These are phyloP conservation scores for Rosa chinensis DNA, from an alignment of 306 rosid species.

Conservation along the genomic window DNA sequence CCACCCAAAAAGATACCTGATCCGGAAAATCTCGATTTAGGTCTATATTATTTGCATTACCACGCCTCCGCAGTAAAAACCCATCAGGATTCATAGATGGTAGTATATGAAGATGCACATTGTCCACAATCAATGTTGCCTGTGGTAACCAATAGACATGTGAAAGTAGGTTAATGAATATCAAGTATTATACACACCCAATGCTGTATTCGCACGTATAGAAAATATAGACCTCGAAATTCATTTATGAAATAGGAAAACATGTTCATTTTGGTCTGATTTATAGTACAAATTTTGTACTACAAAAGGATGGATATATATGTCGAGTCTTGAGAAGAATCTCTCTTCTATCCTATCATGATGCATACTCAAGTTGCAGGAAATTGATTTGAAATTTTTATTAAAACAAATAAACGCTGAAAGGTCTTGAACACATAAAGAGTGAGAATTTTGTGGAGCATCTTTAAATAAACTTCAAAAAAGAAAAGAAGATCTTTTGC, in stretches of 20 bases:
- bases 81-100: constrained; percentile 99
- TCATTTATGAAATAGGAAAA: not conserved
- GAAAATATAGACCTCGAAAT: not conserved
- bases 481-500: not conserved
- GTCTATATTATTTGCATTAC: constrained; percentile 83
- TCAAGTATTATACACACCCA: constrained; percentile 15
- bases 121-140: constrained; percentile 78
- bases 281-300: too few relatives aligned
- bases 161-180: constrained; percentile 20
- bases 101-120: constrained; percentile 91
- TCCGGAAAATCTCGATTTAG: constrained; percentile 95
- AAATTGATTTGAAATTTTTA: not conserved
- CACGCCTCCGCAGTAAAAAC: constrained; percentile 67
- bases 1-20: constrained; percentile 52
- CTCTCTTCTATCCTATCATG: not conserved
- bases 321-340: not conserved
- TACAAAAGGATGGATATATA: not conserved
- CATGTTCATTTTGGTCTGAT: not conserved
- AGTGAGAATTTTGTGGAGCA: not conserved
- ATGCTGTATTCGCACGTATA: not conserved
- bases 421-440: not conserved
- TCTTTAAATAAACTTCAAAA: not conserved
- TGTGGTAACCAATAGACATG: constrained; percentile 32
- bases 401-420: not conserved
- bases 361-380: not conserved